phyloP scores from a whole-genome alignment of 768 basidiomycete species.

The Suillus alpinus region DNA sequence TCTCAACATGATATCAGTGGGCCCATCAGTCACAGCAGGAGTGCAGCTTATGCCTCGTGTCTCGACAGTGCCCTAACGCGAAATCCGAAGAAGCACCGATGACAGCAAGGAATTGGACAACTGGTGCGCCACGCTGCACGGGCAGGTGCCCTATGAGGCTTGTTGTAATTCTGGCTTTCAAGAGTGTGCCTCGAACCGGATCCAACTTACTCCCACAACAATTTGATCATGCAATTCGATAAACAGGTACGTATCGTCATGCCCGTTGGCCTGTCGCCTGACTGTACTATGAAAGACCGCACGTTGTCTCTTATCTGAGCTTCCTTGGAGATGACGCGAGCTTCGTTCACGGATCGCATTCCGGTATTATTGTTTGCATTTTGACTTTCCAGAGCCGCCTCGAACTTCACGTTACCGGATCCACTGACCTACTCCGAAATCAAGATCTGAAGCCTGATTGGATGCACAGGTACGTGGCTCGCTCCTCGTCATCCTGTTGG shows the following conservation, averaged over 20 bases:
- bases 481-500: not conserved
- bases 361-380: not conserved
- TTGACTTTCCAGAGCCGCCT: not conserved
- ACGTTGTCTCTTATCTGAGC: not conserved
- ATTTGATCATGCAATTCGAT: not conserved
- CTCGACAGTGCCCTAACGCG: not conserved
- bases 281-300: not conserved
- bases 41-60: not conserved
- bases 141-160: not conserved
- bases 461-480: too few species aligned
- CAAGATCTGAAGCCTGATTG: conserved; percentile 2
- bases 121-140: not conserved
- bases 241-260: not conserved
- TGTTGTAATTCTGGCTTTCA: not conserved
- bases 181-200: not conserved
- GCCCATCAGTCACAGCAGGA: not conserved
- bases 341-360: not conserved
- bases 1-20: not conserved
- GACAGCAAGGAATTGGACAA: not conserved
- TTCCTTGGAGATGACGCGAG: not conserved
- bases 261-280: not conserved
- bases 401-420: not conserved
- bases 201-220: not conserved
- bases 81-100: not conserved
- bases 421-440: not conserved